Evolutionary conservation across 257 asterid genomes (phyloP).

Genomic region (Haberlea rhodopensis): DNA sequence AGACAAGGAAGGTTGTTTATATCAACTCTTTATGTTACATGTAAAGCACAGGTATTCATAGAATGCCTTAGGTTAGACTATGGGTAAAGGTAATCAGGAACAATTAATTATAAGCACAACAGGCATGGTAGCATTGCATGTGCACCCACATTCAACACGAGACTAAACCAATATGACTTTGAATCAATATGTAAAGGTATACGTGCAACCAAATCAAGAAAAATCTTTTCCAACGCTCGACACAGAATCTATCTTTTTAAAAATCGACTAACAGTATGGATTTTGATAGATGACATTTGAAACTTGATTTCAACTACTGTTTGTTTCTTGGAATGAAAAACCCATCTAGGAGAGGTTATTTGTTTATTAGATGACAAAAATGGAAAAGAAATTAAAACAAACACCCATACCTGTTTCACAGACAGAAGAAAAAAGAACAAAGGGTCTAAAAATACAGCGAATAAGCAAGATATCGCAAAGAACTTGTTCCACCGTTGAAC

Average conservation of each 20-base stretch:
- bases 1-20: constrained; percentile 10
- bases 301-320: no score
- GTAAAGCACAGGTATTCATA: background rate
- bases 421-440: constrained; percentile 69
- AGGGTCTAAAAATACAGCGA: constrained; percentile 76
- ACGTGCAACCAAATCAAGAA: background rate
- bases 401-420: constrained; percentile 49
- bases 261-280: no score
- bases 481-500: constrained; percentile 79
- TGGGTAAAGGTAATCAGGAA: background rate
- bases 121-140: background rate
- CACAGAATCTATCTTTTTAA: background rate
- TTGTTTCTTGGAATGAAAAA: background rate
- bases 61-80: background rate
- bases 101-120: background rate
- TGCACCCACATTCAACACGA: background rate
- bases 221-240: no score
- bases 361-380: no score
- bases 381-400: no score
- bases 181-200: background rate
- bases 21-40: background rate
- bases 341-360: background rate
- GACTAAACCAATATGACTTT: background rate
- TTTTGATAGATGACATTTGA: no score
- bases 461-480: constrained; percentile 58